A percentile compares a stretch with the other conserved stretches of the same genome.
These are phyloP conservation scores for Colletotrichum costaricense DNA, from an alignment of 2,329 filamentous ascomycete species.

Conservation along the genomic window DNA sequence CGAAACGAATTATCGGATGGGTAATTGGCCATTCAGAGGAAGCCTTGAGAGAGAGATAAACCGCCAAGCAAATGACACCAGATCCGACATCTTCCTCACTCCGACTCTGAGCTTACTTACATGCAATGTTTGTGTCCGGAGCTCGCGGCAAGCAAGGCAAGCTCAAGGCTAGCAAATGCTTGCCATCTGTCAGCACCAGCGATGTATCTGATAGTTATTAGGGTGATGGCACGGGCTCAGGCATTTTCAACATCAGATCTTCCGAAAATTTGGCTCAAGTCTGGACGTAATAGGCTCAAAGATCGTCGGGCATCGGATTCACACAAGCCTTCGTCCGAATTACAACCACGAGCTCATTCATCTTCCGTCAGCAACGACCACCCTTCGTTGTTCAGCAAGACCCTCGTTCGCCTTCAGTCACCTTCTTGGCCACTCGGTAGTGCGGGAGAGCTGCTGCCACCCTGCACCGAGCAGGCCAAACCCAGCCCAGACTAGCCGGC, in stretches of 20 bases:
- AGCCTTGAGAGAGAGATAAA: neutral
- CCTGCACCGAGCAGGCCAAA: slow-evolving; percentile 13
- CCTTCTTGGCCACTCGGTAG: slow-evolving; percentile 15
- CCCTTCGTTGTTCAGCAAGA: neutral
- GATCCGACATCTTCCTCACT: neutral
- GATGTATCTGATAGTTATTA: neutral
- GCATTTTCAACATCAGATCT: slow-evolving; percentile 1
- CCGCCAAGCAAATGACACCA: neutral
- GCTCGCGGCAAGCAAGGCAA: neutral
- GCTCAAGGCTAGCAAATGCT: neutral
- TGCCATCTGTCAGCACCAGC: slow-evolving; percentile 11
- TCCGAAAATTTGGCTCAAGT: neutral
- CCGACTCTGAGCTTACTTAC: neutral
- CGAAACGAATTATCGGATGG: neutral
- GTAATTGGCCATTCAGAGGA: neutral
- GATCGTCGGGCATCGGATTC: neutral
- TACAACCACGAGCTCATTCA: neutral
- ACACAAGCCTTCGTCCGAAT: neutral
- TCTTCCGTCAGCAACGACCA: neutral
- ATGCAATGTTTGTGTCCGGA: neutral
- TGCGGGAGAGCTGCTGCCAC: slow-evolving; percentile 13
- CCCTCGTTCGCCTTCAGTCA: neutral
- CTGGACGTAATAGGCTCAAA: neutral
- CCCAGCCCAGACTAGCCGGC: neutral
- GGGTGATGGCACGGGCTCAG: neutral